These are phyloP conservation scores for Cryptomeria japonica DNA, from an alignment of 75 land plant species.

Conservation along the genomic window DNA sequence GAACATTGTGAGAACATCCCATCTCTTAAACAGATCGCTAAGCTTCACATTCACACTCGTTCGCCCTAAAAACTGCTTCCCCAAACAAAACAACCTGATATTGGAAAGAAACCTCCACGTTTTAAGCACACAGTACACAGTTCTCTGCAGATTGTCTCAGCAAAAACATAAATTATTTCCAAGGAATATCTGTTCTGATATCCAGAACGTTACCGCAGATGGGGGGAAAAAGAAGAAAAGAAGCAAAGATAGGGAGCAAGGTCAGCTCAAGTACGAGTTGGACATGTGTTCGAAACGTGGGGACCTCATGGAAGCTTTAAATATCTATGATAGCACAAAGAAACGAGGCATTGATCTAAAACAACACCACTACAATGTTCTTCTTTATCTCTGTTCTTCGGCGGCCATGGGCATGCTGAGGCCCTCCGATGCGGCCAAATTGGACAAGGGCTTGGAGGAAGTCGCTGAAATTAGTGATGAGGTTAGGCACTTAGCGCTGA, in stretches of 20 bases:
- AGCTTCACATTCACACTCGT: neutral
- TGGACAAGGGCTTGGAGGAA: slow-evolving; percentile 3
- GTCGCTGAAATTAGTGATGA: slow-evolving; percentile 27
- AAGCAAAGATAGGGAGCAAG: neutral
- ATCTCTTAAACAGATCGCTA: neutral
- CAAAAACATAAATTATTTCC: neutral
- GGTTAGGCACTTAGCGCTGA: slow-evolving; percentile 39
- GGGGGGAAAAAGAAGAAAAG: slow-evolving; percentile 19
- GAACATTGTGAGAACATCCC: neutral
- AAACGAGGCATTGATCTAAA: slow-evolving; percentile 51
- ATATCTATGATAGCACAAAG: slow-evolving; percentile 58
- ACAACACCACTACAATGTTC: slow-evolving; percentile 78
- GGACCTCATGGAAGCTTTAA: slow-evolving; percentile 68
- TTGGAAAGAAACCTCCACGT: neutral
- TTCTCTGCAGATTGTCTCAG: neutral
- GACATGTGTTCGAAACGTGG: slow-evolving; percentile 86
- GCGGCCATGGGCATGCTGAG: slow-evolving; percentile 64
- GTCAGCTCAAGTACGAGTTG: slow-evolving; percentile 35
- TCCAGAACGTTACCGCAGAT: neutral
- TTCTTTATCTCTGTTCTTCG: slow-evolving; percentile 87
- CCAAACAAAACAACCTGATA: neutral
- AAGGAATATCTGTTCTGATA: neutral
- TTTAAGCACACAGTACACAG: neutral
- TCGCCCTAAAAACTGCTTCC: neutral
- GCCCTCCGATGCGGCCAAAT: slow-evolving; percentile 19